A percentile compares a stretch with the other conserved stretches of the same genome.
Conservation (phyloP, 2,329 filamentous ascomycete species). For the Xylaria sp. region DNA sequence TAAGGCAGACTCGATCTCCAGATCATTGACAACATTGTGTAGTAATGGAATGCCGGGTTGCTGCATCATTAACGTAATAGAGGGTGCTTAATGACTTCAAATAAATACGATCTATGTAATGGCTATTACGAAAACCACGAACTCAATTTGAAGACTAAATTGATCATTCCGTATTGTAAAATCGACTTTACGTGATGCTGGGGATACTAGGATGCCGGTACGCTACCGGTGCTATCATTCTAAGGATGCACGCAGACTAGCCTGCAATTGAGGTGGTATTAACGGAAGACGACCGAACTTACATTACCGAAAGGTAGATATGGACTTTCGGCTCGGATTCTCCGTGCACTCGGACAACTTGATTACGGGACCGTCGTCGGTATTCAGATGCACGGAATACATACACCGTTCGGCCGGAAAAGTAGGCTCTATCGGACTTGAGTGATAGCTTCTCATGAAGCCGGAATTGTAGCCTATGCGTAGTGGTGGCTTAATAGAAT, state of each 20-base stretch:
- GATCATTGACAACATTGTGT: slow-evolving; percentile 14
- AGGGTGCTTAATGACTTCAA: neutral
- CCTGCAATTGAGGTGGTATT: neutral
- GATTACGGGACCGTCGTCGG: neutral
- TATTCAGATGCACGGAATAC: neutral
- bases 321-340: slow-evolving; percentile 1
- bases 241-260: too few relatives aligned
- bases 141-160: neutral
- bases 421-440: neutral
- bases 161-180: neutral
- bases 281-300: neutral
- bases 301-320: neutral
- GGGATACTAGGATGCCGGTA: neutral
- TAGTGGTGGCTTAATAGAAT: neutral
- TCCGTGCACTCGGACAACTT: neutral
- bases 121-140: neutral
- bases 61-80: neutral
- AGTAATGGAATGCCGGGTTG: slow-evolving; percentile 7
- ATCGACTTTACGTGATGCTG: neutral
- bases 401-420: neutral
- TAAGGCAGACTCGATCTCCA: slow-evolving; percentile 14
- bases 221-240: neutral
- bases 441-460: neutral
- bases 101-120: neutral
- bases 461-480: too few relatives aligned